Evolutionary conservation across 495 filamentous ascomycete species (phyloP), one percentile per base, ranked within the genome.

Genomic region (Podospora tetraspora): DNA sequence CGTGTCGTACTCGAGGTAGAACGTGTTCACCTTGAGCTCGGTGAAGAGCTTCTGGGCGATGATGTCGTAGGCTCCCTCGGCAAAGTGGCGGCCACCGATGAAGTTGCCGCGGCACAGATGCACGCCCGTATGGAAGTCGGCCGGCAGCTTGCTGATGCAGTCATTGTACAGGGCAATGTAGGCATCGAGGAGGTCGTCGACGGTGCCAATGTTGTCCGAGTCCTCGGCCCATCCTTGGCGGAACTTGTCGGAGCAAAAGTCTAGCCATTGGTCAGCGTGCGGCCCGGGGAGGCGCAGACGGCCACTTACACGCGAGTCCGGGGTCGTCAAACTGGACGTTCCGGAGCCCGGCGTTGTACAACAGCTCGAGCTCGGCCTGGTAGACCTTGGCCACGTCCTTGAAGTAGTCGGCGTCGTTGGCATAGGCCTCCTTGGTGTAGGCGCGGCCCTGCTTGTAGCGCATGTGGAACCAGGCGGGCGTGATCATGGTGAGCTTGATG

Each of bases 1-100:
- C 16, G 89, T 93, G 80, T 93, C 91, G 77, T 93, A 94, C 77
- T 94, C 91, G 64, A 94, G 87, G 75, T 92, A 93, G 80, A 90
- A 94, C 6, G 90, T 92, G 78, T 90, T 84, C 19, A 92, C 87
- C 69, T 91, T 86, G 57, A 93, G 83, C 68, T 90, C 81, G 67
- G 88, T 82, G 83, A 95, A 95, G 16, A 95, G 84, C 81, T 90
- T 91, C 71, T 85, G 84, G 60, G 92, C 91, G 68, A 95, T 92
- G 64, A 85, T 82, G 77, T 94, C 91, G 77, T 94, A 95, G 23
- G 87, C 88, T 32, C 91, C 91, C 77, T 92, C 89, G 65, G 88
- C 87, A 79, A 95, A 94, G 80, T 92, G 88, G n/a, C 89, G 83
- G 56, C 86, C 86, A 65, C 87, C 86, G 72, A 91, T 87, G 78